Base-by-base conservation (phyloP, 2,329 filamentous ascomycete genomes). In the Alternaria sp. region DNA sequence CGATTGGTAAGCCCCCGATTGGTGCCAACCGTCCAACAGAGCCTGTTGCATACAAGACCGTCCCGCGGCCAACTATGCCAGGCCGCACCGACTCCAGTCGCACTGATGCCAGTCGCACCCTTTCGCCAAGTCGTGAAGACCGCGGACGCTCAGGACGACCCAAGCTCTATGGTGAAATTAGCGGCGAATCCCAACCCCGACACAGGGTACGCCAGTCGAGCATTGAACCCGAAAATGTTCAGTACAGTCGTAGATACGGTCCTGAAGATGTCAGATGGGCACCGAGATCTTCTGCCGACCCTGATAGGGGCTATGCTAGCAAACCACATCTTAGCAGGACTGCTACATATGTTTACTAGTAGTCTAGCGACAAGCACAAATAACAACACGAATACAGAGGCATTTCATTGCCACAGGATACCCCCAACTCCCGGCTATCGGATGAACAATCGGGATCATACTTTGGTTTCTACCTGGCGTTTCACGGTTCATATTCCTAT, bases 251-350 rank as follows among this genome's bases (percentile, higher is more conserved):
- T 38, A 72, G 70, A 48, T 66, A 69, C 26, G 74, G 74, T 1
- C 72, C 75, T 11, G 79, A 81, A 24, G 77, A 81, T 49, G 68
- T 82, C 41, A 73, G 69, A 9, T 78, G 68, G 65, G 68, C 68
- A 26, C 65, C 69, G 0, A 59, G 63, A n/a, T 53, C 59, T 30
- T 53, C 59, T 30, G 59, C 69, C n/a, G 72, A 75, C 7, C 49
- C 62, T 46, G 71, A 71, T 11, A 54, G 62, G 34, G 71, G 72
- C 22, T 65, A 59, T 38, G 43, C 64, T n/a, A 61, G 54, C 42
- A 76, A 73, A 61, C 74, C 74, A 32, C 47, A 28, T 14, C 51
- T 77, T 7, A 54, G 66, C 14, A 68, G 73, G 49, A 65, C 65
- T 24, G 65, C 69, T 20, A 75, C 73, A n/a, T 72, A 64, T 57